Conservation (phyloP, 2,329 filamentous ascomycete species). For the Talaromyces sp. region DNA sequence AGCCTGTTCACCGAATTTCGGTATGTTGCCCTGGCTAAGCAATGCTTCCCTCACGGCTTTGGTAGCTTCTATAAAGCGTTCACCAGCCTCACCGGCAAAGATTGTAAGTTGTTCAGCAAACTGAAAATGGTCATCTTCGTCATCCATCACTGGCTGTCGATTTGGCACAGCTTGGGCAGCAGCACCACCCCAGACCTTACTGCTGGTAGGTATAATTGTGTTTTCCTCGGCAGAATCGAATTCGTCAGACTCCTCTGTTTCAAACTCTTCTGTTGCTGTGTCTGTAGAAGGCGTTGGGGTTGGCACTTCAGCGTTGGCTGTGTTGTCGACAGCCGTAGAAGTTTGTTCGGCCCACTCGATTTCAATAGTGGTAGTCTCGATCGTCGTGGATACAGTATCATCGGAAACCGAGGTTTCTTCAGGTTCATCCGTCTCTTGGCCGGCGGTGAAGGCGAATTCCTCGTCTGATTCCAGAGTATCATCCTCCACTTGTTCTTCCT, state of each 20-base stretch:
- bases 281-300: neutral
- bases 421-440: conserved; percentile 5
- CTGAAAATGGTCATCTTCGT: conserved; percentile 44
- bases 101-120: conserved; percentile 51
- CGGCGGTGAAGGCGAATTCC: neutral
- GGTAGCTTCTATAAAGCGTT: conserved; percentile 51
- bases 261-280: neutral
- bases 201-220: neutral
- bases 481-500: conserved; percentile 6
- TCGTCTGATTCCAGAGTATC: neutral
- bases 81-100: conserved; percentile 49
- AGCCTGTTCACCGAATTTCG: conserved; percentile 48
- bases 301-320: neutral
- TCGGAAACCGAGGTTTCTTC: conserved; percentile 4
- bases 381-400: conserved; percentile 16
- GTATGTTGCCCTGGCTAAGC: conserved; percentile 41
- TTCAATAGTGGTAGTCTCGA: conserved; percentile 20
- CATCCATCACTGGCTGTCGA: conserved; percentile 45
- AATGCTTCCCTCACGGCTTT: conserved; percentile 54
- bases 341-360: conserved; percentile 9
- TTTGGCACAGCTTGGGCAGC: conserved; percentile 49
- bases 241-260: neutral
- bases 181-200: conserved; percentile 53
- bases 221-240: neutral
- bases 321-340: neutral